phyloP scores from a whole-genome alignment of 1,284 basidiomycete species.

The Tetrapyrgos nigripes region DNA sequence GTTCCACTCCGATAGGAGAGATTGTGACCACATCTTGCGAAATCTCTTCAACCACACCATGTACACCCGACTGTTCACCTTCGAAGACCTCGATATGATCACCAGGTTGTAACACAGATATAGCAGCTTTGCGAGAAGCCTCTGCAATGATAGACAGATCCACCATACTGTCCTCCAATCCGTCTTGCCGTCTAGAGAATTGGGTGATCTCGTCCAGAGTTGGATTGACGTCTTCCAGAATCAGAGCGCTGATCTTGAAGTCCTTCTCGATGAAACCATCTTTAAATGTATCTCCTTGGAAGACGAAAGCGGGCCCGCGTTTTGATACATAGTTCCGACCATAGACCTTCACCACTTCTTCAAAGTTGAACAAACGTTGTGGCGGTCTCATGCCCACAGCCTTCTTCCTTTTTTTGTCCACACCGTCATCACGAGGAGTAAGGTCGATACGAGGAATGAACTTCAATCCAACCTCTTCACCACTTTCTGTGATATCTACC shows the following conservation, averaged over 20 bases:
- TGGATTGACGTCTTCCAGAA: slow-evolving; percentile 91
- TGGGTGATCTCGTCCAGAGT: slow-evolving; percentile 96
- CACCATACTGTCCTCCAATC: slow-evolving; percentile 70
- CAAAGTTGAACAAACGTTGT: slow-evolving; percentile 92
- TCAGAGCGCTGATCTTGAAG: slow-evolving; percentile 83
- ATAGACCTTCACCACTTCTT: slow-evolving; percentile 91
- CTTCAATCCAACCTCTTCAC: slow-evolving; percentile 92
- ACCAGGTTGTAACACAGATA: slow-evolving; percentile 93
- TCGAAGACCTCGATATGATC: slow-evolving; percentile 98
- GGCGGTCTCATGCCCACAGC: slow-evolving; percentile 73
- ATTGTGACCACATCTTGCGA: slow-evolving; percentile 89
- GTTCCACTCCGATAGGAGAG: slow-evolving; percentile 81
- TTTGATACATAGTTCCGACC: slow-evolving; percentile 79
- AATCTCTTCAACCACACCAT: slow-evolving; percentile 92
- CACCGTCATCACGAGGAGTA: slow-evolving; percentile 84
- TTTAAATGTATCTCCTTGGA: slow-evolving; percentile 92
- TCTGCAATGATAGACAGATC: slow-evolving; percentile 89
- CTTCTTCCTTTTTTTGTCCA: slow-evolving; percentile 79
- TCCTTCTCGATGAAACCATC: slow-evolving; percentile 98
- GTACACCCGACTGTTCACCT: slow-evolving; percentile 93
- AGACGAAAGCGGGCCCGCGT: slow-evolving; percentile 78
- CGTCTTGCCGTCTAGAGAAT: slow-evolving; percentile 50
- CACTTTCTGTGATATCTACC: slow-evolving; percentile 91
- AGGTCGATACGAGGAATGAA: slow-evolving; percentile 98
- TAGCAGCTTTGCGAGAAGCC: slow-evolving; percentile 85